A percentile compares a stretch with the other conserved stretches of the same genome.
Evolutionary conservation across 2,329 filamentous ascomycete genomes (phyloP).

Genomic region (Talaromyces pinophilus): DNA sequence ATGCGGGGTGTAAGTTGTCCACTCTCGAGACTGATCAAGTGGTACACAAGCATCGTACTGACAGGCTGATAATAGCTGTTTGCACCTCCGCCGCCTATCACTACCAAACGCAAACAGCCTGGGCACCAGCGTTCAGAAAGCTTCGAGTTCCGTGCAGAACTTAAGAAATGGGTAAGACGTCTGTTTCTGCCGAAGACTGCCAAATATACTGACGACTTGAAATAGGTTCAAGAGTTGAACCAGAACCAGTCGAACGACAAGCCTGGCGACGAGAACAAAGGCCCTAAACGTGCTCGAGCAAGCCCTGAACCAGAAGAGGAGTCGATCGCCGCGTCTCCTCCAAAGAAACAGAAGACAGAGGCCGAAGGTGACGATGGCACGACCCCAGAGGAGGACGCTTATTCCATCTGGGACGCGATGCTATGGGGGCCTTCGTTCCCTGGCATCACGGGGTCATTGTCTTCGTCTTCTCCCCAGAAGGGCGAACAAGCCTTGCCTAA

Average conservation of each 20-base stretch:
- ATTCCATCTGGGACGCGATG: not conserved
- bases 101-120: not conserved
- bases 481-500: not conserved
- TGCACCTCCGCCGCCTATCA: not conserved
- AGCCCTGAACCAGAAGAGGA: not conserved
- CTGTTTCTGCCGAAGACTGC: not conserved
- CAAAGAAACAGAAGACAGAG: not conserved
- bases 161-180: not conserved
- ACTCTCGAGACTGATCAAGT: not conserved
- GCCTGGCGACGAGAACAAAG: not conserved
- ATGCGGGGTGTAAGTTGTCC: not conserved
- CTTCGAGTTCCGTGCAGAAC: not conserved
- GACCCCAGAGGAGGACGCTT: not conserved
- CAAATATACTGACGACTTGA: not conserved
- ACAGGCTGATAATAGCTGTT: not conserved
- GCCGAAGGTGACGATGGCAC: not conserved
- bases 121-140: not conserved
- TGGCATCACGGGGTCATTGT: not conserved
- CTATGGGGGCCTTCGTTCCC: conserved; percentile 1
- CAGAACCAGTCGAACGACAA: not conserved
- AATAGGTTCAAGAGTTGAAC: not conserved
- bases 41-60: not conserved
- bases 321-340: not conserved
- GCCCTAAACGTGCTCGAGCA: not conserved
- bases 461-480: not conserved